phyloP scores from a whole-genome alignment of 495 filamentous ascomycete genomes.

The Penicillium coffeae region DNA sequence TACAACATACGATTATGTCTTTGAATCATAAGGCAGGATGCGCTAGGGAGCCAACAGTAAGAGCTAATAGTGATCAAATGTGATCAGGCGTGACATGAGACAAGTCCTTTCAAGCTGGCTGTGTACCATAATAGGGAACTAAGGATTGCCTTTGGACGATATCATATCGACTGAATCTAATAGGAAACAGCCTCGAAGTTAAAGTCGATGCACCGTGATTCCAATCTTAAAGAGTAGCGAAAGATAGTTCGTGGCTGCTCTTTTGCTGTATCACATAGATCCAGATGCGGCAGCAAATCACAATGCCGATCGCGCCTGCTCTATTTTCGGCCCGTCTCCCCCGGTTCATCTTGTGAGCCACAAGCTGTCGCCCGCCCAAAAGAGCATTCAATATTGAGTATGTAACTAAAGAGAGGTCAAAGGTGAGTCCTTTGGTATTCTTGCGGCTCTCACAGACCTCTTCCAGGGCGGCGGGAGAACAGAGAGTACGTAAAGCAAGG shows the following conservation, averaged over 20 bases:
- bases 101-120: too few relatives aligned
- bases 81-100: neutral
- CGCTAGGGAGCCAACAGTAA: neutral
- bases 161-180: too few relatives aligned
- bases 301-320: conserved; percentile 13
- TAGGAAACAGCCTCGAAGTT: too few relatives aligned
- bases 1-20: too few relatives aligned
- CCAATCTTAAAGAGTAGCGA: neutral
- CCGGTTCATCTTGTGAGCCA: conserved; percentile 3
- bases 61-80: neutral
- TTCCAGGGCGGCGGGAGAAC: neutral
- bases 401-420: conserved; percentile 1
- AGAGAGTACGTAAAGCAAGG: conserved; percentile 11
- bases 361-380: neutral
- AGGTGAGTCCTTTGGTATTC: neutral
- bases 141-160: too few relatives aligned
- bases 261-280: conserved; percentile 14
- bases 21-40: too few relatives aligned
- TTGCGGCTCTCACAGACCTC: conserved; percentile 1
- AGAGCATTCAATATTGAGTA: neutral
- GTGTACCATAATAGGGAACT: too few relatives aligned
- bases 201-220: neutral
- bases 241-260: neutral
- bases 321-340: conserved; percentile 17
- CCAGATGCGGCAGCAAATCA: conserved; percentile 14